A percentile compares a stretch with the other conserved stretches of the same genome.
These are phyloP conservation scores for Collybia mongolica DNA, from an alignment of 768 basidiomycete genomes.

Conservation along the genomic window DNA sequence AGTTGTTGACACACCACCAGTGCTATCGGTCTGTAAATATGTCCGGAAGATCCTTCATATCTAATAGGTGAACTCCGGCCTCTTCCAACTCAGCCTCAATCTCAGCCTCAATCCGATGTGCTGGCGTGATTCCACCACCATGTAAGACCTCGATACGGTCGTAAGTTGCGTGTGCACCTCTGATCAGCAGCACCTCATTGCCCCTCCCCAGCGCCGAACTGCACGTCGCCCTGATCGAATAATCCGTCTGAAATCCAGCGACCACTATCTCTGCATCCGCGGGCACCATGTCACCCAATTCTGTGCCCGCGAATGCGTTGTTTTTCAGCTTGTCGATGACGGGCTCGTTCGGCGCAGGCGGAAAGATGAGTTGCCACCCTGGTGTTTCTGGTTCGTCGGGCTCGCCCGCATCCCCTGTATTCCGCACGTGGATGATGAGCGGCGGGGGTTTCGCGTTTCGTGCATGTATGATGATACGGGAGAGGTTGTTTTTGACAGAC, in stretches of 20 bases:
- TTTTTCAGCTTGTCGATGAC: constrained; percentile 69
- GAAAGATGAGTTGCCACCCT: constrained; percentile 64
- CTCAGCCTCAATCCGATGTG: constrained; percentile 51
- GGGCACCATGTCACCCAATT: constrained; percentile 47
- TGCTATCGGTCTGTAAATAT: constrained; percentile 56
- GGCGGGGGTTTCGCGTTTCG: constrained; percentile 47
- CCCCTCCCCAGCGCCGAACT: constrained; percentile 59
- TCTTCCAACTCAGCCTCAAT: constrained; percentile 70
- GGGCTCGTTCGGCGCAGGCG: constrained; percentile 47
- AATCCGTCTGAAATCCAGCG: constrained; percentile 69
- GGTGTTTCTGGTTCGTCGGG: constrained; percentile 53
- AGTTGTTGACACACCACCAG: neutral
- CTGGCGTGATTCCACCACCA: constrained; percentile 53
- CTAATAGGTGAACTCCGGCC: constrained; percentile 61
- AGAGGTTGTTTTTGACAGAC: constrained; percentile 45
- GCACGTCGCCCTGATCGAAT: constrained; percentile 59
- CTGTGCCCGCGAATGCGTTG: constrained; percentile 67
- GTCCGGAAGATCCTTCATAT: constrained; percentile 62
- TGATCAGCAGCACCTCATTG: constrained; percentile 63
- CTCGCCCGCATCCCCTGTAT: constrained; percentile 60
- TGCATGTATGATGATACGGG: constrained; percentile 46
- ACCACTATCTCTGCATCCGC: constrained; percentile 61
- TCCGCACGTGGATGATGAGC: constrained; percentile 67
- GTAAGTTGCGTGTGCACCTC: constrained; percentile 66
- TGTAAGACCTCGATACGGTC: constrained; percentile 64